Evolutionary conservation across 2,329 filamentous ascomycete genomes (phyloP), one percentile per base, ranked within the genome.

Genomic region (Mariannaea sp.): DNA sequence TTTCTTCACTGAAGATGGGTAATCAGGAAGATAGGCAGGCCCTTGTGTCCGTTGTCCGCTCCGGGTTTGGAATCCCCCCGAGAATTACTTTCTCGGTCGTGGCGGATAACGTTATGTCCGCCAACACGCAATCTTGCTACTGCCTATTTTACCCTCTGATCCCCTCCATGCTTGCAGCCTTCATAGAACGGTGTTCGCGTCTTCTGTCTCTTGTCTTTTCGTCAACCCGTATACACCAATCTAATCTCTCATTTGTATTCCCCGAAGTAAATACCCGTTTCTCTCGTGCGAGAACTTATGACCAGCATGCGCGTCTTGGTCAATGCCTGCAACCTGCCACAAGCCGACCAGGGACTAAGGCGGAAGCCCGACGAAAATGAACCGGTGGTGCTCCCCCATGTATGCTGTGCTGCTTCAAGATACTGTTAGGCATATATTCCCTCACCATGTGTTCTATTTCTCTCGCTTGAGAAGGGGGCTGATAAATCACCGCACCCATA

Each of bases 241-340:
- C 2, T 26, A n/a, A 17, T 22, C 20, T 14, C 20, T 24, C 17
- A 24, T 24, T 7, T 24, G 9, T 39, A 19, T 24, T 9, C 33
- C 9, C 33, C 33, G 17, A 19, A n/a, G n/a, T 17, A 19, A 36
- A 36, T 17, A 4, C 9, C 32, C 32, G 6, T 3, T 17, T 17
- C 10, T 22, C 35, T 39, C 36, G 7, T 36, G 12, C 19, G 26
- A 12, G 29, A 32, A 7, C 13, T 8, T 10, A 36, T 41, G 27
- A 41, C 27, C 19, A n/a, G 45, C 14, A 39, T 62, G 49, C 60
- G 60, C 58, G 43, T 55, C 56, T 30, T 30, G 26, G 12, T 50
- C 39, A 49, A 52, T 64, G 54, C 62, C 62, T 62, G 44, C 49
- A 47, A 43, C 45, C 42, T 46, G 36, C 48, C 14, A 42, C 47